These are phyloP conservation scores for Psilocybe azurescens DNA, from an alignment of 768 basidiomycete genomes.

Conservation along the genomic window DNA sequence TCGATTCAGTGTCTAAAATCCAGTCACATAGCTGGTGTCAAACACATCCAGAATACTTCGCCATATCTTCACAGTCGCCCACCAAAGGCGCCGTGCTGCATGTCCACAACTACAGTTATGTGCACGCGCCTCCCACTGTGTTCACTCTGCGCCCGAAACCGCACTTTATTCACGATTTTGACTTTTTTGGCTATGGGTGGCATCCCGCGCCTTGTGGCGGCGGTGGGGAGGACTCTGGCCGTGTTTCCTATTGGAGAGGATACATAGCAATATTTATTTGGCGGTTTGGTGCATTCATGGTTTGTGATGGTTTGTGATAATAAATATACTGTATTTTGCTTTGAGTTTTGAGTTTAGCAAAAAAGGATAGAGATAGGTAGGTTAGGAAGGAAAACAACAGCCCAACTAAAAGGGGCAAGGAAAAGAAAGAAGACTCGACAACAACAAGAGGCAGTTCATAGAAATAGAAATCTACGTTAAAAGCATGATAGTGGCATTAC, in stretches of 20 bases:
- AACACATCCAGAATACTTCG: constrained; percentile 79
- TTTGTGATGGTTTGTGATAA: not conserved
- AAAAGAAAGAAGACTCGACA: not conserved
- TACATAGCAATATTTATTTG: constrained; percentile 23
- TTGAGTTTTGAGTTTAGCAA: not conserved
- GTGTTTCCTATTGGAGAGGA: constrained; percentile 73
- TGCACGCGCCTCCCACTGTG: constrained; percentile 65
- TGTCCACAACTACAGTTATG: constrained; percentile 69
- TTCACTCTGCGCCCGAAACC: constrained; percentile 66
- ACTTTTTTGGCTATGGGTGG: constrained; percentile 71
- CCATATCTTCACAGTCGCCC: constrained; percentile 67
- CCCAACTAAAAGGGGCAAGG: not conserved
- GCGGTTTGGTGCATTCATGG: too few relatives aligned
- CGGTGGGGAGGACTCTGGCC: constrained; percentile 61
- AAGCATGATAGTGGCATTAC: not conserved
- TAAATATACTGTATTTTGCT: constrained; percentile 2
- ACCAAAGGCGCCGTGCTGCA: constrained; percentile 69
- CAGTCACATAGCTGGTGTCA: constrained; percentile 68
- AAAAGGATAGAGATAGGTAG: not conserved
- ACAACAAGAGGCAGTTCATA: not conserved
- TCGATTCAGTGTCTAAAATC: not conserved
- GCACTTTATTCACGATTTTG: constrained; percentile 73
- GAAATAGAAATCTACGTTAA: not conserved
- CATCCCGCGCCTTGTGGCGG: constrained; percentile 71
- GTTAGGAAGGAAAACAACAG: not conserved